Conservation (phyloP, 768 basidiomycete genomes). For the Lactarius quietus region DNA sequence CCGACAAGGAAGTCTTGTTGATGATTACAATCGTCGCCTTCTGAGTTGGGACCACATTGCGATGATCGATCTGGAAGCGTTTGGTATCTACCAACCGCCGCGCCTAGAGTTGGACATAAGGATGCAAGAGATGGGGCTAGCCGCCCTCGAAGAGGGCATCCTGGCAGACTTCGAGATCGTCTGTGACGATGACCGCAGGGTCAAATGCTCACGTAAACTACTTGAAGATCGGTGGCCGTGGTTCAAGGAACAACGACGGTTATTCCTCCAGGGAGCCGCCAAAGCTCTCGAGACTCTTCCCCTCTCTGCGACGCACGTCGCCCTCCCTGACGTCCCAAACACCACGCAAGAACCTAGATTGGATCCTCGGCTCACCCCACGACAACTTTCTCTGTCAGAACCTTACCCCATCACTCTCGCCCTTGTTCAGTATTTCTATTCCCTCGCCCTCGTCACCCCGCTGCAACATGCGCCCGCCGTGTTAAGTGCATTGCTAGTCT, state of each 20-base stretch:
- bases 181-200: constrained; percentile 83
- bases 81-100: constrained; percentile 93
- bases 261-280: constrained; percentile 55
- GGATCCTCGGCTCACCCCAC: constrained; percentile 79
- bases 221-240: constrained; percentile 93
- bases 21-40: constrained; percentile 88
- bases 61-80: constrained; percentile 87
- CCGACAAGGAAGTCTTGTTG: constrained; percentile 78
- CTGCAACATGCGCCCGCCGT: constrained; percentile 90
- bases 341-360: constrained; percentile 50
- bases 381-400: constrained; percentile 78
- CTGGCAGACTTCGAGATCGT: constrained; percentile 91
- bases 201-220: constrained; percentile 79
- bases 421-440: constrained; percentile 91
- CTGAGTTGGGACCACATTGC: constrained; percentile 92
- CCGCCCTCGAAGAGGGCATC: constrained; percentile 73
- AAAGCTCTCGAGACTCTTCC: constrained; percentile 58
- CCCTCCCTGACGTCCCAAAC: constrained; percentile 57
- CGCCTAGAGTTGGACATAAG: constrained; percentile 56
- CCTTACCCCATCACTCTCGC: constrained; percentile 87
- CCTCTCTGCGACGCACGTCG: constrained; percentile 54
- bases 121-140: constrained; percentile 83
- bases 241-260: constrained; percentile 73
- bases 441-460: constrained; percentile 79
- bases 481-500: constrained; percentile 78